These are phyloP conservation scores for Candida glucosophila DNA, from an alignment of 1,139 yeast species.

Conservation along the genomic window DNA sequence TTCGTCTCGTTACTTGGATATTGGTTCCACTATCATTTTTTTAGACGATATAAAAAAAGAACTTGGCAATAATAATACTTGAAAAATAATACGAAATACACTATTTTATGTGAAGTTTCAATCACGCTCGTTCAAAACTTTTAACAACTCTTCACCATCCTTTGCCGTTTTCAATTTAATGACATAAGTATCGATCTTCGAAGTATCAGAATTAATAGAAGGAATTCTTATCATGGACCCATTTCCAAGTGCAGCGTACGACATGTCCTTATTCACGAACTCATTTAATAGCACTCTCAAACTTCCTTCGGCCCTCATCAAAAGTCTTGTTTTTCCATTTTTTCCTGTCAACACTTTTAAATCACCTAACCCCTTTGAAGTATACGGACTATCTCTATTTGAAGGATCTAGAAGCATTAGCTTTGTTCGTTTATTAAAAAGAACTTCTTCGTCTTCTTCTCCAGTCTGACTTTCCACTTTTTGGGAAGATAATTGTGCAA, in stretches of 20 bases:
- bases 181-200: conserved; percentile 46
- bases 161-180: conserved; percentile 56
- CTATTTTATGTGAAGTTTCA: neutral
- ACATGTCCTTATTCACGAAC: conserved; percentile 41
- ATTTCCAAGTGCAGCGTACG: conserved; percentile 51
- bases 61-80: neutral
- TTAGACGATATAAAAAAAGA: too few species aligned
- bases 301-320: conserved; percentile 85
- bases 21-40: too few species aligned
- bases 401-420: conserved; percentile 52
- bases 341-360: conserved; percentile 60
- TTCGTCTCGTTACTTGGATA: too few species aligned
- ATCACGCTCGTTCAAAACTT: conserved; percentile 41
- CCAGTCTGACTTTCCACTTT: conserved; percentile 52
- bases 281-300: conserved; percentile 73
- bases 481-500: conserved; percentile 33
- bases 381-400: conserved; percentile 42
- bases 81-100: neutral
- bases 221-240: conserved; percentile 54
- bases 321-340: conserved; percentile 55
- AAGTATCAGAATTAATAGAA: conserved; percentile 35
- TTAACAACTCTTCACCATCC: conserved; percentile 62
- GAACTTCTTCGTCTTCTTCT: conserved; percentile 70
- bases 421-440: conserved; percentile 64
- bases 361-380: conserved; percentile 72